A percentile compares a stretch with the other conserved stretches of the same genome.
These are phyloP conservation scores for Puya raimondii DNA, from an alignment of 176 grass and related monocot genomes.

Conservation along the genomic window DNA sequence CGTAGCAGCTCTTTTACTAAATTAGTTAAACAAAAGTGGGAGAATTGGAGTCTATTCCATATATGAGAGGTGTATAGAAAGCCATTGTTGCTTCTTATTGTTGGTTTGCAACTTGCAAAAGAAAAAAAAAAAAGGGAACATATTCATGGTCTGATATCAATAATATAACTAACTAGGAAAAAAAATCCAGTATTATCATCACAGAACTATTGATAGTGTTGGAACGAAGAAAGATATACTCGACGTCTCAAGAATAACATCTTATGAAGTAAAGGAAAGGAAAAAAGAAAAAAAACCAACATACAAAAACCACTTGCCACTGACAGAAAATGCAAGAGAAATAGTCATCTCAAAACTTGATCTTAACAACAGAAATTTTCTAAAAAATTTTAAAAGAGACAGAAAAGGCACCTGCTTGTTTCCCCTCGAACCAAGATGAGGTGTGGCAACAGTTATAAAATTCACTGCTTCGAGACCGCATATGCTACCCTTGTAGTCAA, in stretches of 20 bases:
- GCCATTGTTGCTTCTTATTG: no score
- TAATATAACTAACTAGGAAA: no score
- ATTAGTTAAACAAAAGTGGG: no score
- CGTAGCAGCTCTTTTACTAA: no score
- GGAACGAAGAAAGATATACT: not conserved
- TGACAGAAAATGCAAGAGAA: not conserved
- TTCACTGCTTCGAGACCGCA: slow-evolving; percentile 63
- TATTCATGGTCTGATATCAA: no score
- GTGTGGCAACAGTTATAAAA: slow-evolving; percentile 78
- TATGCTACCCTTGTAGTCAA: slow-evolving; percentile 36
- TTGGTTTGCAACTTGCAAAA: no score
- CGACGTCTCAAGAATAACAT: not conserved
- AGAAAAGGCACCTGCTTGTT: slow-evolving; percentile 57
- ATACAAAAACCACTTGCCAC: not conserved
- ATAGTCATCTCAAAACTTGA: not conserved
- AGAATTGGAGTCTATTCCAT: no score
- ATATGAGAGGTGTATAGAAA: no score
- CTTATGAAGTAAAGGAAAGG: not conserved
- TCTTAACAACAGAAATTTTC: not conserved
- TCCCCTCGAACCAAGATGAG: slow-evolving; percentile 98
- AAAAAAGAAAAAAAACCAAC: not conserved
- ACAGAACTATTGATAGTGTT: not conserved
- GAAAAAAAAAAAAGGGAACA: no score
- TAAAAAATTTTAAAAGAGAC: not conserved
- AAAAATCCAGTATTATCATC: no score